Evolutionary conservation across 176 grass and related monocot species (phyloP), one percentile per base, ranked within the genome.

Genomic region (Oryza australiensis): DNA sequence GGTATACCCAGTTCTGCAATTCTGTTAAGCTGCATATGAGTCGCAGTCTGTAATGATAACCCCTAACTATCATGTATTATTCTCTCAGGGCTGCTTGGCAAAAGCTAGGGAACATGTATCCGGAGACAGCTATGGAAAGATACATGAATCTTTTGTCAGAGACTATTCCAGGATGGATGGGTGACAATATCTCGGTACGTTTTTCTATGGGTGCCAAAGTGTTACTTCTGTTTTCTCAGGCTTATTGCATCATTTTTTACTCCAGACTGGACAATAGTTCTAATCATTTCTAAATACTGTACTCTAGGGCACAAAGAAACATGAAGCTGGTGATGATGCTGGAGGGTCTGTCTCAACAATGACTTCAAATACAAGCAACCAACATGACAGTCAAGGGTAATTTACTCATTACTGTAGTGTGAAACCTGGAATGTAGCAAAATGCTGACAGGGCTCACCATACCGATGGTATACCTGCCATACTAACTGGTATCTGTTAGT

Each of bases 121-220:
- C 93, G 28, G 93, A 94, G 79, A 81, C 67, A 71, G 93, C 93
- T 83, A 94, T 94, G 93, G 93, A 92, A 77, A 89, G 92, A 46
- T 94, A 94, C 77, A 78, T 92, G 69, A 46, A 62, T 66, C 93
- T 94, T 90, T 62, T 94, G 60, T 88, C 89, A 78, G 82, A 94
- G 76, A 78, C 8, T 55, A 62, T 94, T 90, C 93, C 89, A 62
- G 85, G 82, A 77, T 94, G 93, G 93, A 77, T 77, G 71, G 79
- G 78, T 38, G 77, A 86, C 41, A 71, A 79, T 65, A 67, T 62
- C 32, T 26, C 0, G 12, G 93, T 94, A 90, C 83, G 63, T 68
- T 41, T 66, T 48, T 72, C 12, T 37, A 20, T 69, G 13, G 16
- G 70, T 55, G n/a, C 37, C 6, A 20, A 72, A 85, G 32, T 85